Base-by-base conservation (phyloP, 768 basidiomycete genomes). In the Exidia glandulosa region DNA sequence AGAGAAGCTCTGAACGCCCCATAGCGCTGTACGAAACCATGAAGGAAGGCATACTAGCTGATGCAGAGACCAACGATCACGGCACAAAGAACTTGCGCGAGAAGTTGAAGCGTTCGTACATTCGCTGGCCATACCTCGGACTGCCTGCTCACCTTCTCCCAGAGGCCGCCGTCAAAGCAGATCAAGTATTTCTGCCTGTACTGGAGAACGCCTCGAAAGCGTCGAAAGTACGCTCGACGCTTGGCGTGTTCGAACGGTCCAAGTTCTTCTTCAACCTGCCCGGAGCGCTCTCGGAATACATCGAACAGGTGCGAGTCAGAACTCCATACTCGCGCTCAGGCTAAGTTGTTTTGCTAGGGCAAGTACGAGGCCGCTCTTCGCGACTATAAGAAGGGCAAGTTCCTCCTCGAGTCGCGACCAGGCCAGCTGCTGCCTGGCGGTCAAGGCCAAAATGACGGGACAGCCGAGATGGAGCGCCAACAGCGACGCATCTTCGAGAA, bases 211-310 rank as follows among this genome's bases (percentile, higher is more conserved):
- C 94, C 2, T 86, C 90, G 32, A 98, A 97, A 69, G 93, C 95
- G 14, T 86, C 92, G 67, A 91, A 94, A 70, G 76, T 99, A 3
- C 86, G 90, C 36, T 90, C 88, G 0, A 97, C 96, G 0, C 82
- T 98, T 5, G 88, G 91, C 33, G 91, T 98, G 23, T 97, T 99
- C 64, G 95, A 98, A 65, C 82, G 93, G 47, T 94, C 91, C 57
- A 95, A 94, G 67, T 99, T 97, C 79, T 91, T 98, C 72, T 98
- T 98, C 80, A 97, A 95, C 67, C 80, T 99, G n/a, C 95, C 96
- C 0, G 87, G 88, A 32, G 86, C 87, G 52, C 82, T 99, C 27
- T 79, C 89, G 27, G 95, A 94, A 68, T 87, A 82, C 19, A 88
- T 98, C 57, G 88, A 95, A 70, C 87, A 87, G 60, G 94, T 94